Base-by-base conservation (phyloP, 2,329 filamentous ascomycete species). In the Cryphonectria carpinicola region DNA sequence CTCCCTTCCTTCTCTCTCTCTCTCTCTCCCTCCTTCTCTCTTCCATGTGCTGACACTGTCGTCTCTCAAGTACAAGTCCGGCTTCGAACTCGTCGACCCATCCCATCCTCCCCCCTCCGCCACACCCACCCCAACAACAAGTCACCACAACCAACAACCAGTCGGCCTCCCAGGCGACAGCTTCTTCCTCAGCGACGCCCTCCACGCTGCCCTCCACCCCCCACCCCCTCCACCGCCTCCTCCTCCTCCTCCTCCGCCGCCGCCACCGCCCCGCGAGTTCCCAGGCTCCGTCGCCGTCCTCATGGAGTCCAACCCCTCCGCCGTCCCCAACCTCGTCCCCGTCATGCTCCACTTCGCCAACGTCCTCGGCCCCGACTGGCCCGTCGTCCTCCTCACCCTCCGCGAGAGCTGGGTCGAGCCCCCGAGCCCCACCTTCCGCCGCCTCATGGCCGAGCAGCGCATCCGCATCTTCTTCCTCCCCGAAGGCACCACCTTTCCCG, bases 301-400 rank as follows among this genome's bases (percentile, higher is more conserved):
- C 49, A 75, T 75, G 69, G 76, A 78, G 70, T 76, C 76, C 8
- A 85, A 89, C 37, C 86, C 86, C 0, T 79, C 88, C 43, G n/a
- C 63, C 39, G 65, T 73, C 0, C 71, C 89, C 0, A 81, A 70
- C 39, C 78, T 80, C 4, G 78, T 76, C 66, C 71, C 78, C 17
- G 73, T 76, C 39, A 77, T 76, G 10, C 76, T 80, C 19, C 80
- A 80, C 3, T 77, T 82, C 43, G 75, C 78, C 6, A 68, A 72
- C n/a, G 74, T 76, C 0, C 80, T 85, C 5, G 83, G 83, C 0
- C 81, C 82, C 13, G 72, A 74, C 13, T 85, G 83, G 83, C 82
- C 82, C 5, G 79, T 85, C 54, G 76, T 84, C 32, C 79, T 84
- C 58, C 83, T 81, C 73, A 84, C 83, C 0, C 77, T 79, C 1